Percentiles rank a stretch among this genome's conserved stretches.
Conservation (phyloP, 805 yeast genomes). For the Cyberlindnera xylosilytica region DNA sequence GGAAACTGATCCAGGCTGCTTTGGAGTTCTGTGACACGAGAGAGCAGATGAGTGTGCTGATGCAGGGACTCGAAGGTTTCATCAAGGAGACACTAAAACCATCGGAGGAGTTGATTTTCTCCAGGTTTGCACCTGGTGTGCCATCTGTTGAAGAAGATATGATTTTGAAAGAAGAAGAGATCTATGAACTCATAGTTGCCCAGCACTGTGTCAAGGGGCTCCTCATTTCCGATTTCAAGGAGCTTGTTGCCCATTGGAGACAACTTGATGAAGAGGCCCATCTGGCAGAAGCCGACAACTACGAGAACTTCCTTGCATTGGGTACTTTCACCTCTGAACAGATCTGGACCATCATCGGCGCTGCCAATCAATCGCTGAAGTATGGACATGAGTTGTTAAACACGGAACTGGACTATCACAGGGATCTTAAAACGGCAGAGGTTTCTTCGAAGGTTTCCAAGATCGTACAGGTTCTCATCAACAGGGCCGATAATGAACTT, state of each 20-base stretch:
- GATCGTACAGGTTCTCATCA: slow-evolving; percentile 22
- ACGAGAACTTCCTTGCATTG: slow-evolving; percentile 7
- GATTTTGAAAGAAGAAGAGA: slow-evolving; percentile 7
- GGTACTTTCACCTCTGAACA: slow-evolving; percentile 3
- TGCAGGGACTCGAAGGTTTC: neutral
- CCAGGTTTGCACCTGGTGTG: slow-evolving; percentile 7
- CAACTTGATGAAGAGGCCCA: neutral
- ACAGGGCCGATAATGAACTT: slow-evolving; percentile 27
- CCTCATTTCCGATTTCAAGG: slow-evolving; percentile 6
- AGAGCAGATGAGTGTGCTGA: slow-evolving; percentile 15
- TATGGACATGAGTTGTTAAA: slow-evolving; percentile 19
- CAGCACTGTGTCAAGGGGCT: slow-evolving; percentile 14
- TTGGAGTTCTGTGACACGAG: slow-evolving; percentile 16
- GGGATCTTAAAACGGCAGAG: slow-evolving; percentile 10
- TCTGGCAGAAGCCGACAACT: slow-evolving; percentile 21
- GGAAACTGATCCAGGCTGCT: slow-evolving; percentile 12
- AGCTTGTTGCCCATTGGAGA: neutral
- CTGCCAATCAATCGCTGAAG: slow-evolving; percentile 16
- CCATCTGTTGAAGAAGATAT: neutral
- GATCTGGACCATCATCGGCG: slow-evolving; percentile 16
- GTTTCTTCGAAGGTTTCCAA: slow-evolving; percentile 22
- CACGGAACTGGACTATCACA: slow-evolving; percentile 14
- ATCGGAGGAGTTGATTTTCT: neutral
- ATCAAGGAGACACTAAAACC: slow-evolving; percentile 4
- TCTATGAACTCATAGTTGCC: slow-evolving; percentile 14